These are phyloP conservation scores for Wickerhamomyces queroliae DNA, from an alignment of 805 yeast species.

Conservation along the genomic window DNA sequence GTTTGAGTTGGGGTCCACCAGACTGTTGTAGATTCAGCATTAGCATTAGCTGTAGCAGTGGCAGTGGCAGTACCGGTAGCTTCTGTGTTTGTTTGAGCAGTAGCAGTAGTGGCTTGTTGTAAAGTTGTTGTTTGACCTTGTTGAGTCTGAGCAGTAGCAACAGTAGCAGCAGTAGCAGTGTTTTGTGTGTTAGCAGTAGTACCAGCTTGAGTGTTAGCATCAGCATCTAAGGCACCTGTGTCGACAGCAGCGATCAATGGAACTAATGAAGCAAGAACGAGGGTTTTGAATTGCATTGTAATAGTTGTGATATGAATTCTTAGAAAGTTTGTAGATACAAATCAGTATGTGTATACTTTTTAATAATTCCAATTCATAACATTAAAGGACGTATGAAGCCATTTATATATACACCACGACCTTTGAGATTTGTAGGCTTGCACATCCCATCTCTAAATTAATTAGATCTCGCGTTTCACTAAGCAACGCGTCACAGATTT, in stretches of 20 bases:
- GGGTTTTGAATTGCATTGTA: constrained; percentile 12
- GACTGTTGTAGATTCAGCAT: constrained; percentile 11
- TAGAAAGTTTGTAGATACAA: not conserved
- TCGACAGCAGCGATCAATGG: constrained; percentile 9
- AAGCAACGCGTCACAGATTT: too few relatives aligned
- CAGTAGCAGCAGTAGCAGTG: not conserved
- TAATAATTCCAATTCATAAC: not conserved
- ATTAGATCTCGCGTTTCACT: too few relatives aligned
- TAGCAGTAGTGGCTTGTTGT: constrained; percentile 2
- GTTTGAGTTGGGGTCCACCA: constrained; percentile 14
- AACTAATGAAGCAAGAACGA: constrained; percentile 6
- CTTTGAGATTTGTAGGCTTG: too few relatives aligned
- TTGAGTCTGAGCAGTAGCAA: not conserved
- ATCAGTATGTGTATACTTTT: not conserved
- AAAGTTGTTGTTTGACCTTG: not conserved
- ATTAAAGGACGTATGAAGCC: too few relatives aligned
- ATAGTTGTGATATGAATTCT: not conserved
- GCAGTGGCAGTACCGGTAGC: constrained; percentile 4
- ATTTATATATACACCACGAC: too few relatives aligned
- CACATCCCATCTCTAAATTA: too few relatives aligned
- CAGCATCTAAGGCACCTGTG: constrained; percentile 9
- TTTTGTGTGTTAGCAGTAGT: not conserved
- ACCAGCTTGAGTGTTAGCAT: constrained; percentile 2
- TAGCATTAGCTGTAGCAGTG: constrained; percentile 1
- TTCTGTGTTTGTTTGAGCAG: constrained; percentile 1